These are phyloP conservation scores for Mycena amicta DNA, from an alignment of 768 basidiomycete genomes.

Conservation along the genomic window DNA sequence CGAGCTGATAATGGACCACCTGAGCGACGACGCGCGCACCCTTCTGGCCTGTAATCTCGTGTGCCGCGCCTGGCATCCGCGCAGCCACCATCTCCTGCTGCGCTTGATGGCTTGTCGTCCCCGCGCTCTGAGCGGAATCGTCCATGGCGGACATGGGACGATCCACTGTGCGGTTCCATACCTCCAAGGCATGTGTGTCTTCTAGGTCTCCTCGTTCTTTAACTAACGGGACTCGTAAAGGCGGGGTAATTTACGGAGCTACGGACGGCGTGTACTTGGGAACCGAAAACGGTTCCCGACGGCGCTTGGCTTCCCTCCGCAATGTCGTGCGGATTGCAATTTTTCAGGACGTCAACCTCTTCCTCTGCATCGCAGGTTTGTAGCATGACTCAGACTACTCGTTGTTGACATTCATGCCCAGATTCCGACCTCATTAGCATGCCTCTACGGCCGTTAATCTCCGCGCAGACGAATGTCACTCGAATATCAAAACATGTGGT, in stretches of 20 bases:
- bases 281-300: not conserved
- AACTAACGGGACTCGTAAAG: not conserved
- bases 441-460: constrained; percentile 3
- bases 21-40: not conserved
- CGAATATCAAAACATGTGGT: constrained; percentile 7
- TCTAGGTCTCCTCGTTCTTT: not conserved
- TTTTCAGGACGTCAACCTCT: constrained; percentile 71
- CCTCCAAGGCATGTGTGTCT: constrained; percentile 1
- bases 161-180: constrained; percentile 5
- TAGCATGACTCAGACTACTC: not conserved
- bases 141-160: not conserved
- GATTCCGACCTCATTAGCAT: constrained; percentile 15
- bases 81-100: constrained; percentile 12
- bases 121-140: constrained; percentile 1
- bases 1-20: constrained; percentile 18
- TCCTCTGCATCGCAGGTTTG: constrained; percentile 74
- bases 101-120: constrained; percentile 8
- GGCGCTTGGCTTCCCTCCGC: not conserved
- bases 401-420: not conserved
- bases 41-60: constrained; percentile 20
- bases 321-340: constrained; percentile 74
- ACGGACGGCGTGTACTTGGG: constrained; percentile 13
- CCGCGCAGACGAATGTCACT: constrained; percentile 4
- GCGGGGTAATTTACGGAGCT: constrained; percentile 10
- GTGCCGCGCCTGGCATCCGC: constrained; percentile 19